Conservation (phyloP, 2,329 filamentous ascomycete genomes). For the Exophiala bonariae region DNA sequence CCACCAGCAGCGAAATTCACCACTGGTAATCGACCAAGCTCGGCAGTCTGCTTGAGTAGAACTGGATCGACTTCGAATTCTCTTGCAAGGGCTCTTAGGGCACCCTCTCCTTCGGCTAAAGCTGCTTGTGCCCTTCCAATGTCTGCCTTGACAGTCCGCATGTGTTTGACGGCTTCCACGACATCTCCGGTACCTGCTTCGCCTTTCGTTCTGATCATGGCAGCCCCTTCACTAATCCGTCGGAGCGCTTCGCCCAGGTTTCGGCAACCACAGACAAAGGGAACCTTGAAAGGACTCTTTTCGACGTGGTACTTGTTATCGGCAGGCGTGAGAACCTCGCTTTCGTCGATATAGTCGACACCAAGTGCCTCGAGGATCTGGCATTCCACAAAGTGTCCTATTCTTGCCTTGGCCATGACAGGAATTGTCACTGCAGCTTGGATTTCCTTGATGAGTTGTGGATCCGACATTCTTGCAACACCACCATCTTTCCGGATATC, state of each 20-base stretch:
- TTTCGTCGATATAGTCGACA: constrained; percentile 98
- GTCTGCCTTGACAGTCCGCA: constrained; percentile 83
- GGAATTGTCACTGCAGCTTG: constrained; percentile 94
- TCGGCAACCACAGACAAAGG: constrained; percentile 95
- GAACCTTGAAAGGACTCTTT: constrained; percentile 77
- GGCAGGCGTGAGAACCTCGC: constrained; percentile 93
- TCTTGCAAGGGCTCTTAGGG: constrained; percentile 76
- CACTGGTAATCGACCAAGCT: constrained; percentile 84
- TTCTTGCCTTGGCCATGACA: constrained; percentile 98
- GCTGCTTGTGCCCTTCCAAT: constrained; percentile 70
- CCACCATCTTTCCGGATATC: constrained; percentile 92
- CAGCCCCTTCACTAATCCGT: constrained; percentile 87
- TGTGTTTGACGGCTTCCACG: constrained; percentile 93
- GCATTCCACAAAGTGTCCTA: constrained; percentile 97
- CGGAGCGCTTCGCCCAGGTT: constrained; percentile 91
- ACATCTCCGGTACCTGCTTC: constrained; percentile 97
- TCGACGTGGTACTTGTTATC: constrained; percentile 89
- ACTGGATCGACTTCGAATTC: constrained; percentile 76
- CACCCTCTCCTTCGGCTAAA: constrained; percentile 58
- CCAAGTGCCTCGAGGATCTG: constrained; percentile 93
- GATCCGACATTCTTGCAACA: constrained; percentile 96
- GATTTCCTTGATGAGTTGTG: constrained; percentile 90
- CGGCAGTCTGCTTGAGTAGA: constrained; percentile 81
- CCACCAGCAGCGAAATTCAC: constrained; percentile 99
- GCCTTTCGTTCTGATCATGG: constrained; percentile 98